Evolutionary conservation across 768 basidiomycete species (phyloP).

Genomic region (Pholiota microspora): DNA sequence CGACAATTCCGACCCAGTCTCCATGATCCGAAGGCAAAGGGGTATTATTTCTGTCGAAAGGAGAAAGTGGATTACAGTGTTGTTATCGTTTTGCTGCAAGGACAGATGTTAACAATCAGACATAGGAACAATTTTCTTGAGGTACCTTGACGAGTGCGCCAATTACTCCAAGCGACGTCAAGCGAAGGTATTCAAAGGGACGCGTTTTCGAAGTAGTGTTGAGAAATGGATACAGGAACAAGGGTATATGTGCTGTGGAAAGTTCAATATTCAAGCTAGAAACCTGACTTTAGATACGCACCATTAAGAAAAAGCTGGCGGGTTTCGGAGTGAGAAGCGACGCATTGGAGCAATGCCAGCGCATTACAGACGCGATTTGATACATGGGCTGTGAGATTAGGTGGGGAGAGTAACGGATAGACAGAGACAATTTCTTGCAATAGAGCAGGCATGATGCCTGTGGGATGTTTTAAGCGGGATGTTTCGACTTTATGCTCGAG

Average conservation of each 20-base stretch:
- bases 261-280: constrained; percentile 44
- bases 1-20: constrained; percentile 96
- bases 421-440: constrained; percentile 98
- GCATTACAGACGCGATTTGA: constrained; percentile 99
- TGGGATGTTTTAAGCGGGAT: constrained; percentile 13
- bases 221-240: constrained; percentile 98
- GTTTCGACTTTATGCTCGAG: neutral
- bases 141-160: constrained; percentile 95
- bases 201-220: constrained; percentile 99
- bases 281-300: constrained; percentile 30
- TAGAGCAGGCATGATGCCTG: constrained; percentile 97
- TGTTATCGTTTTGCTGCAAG: constrained; percentile 95
- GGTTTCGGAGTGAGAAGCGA: constrained; percentile 96
- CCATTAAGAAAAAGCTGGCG: constrained; percentile 93
- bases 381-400: constrained; percentile 94
- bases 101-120: neutral
- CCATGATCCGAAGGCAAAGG: constrained; percentile 98
- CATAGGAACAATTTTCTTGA: constrained; percentile 8
- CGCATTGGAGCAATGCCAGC: constrained; percentile 94
- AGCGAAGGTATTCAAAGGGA: constrained; percentile 99
- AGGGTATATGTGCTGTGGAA: constrained; percentile 89
- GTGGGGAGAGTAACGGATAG: constrained; percentile 93
- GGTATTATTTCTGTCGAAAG: constrained; percentile 99
- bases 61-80: constrained; percentile 97
- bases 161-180: constrained; percentile 98